phyloP scores from a whole-genome alignment of 1,284 basidiomycete species.

The Puccinia polysora region DNA sequence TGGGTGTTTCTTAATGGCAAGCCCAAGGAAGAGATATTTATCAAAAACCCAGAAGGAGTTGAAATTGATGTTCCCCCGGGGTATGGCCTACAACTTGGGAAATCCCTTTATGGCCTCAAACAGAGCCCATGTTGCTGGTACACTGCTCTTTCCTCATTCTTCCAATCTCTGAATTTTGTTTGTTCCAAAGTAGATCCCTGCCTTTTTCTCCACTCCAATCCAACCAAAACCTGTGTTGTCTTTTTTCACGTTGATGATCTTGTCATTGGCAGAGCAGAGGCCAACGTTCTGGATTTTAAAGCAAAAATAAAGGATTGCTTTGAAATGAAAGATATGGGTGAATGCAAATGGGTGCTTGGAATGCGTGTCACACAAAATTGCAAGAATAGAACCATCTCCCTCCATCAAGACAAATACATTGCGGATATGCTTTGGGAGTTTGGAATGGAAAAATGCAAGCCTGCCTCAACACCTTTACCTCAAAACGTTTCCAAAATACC shows the following conservation, averaged over 20 bases:
- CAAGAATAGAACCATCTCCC: not conserved
- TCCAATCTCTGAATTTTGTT: not conserved
- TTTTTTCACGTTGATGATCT: slow-evolving; percentile 18
- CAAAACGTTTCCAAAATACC: not conserved
- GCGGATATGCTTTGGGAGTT: not conserved
- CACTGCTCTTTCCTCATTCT: not conserved
- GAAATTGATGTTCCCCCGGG: not conserved
- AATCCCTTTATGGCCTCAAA: not conserved
- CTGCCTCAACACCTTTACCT: not conserved
- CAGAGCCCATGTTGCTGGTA: slow-evolving; percentile 1
- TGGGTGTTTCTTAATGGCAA: slow-evolving; percentile 2
- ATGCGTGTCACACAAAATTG: not conserved
- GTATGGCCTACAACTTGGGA: not conserved
- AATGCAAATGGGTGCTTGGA: not conserved
- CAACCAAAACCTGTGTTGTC: not conserved
- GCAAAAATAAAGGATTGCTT: not conserved
- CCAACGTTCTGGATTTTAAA: not conserved
- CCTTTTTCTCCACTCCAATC: not conserved
- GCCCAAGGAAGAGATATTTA: slow-evolving; percentile 1
- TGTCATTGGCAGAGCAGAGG: not conserved
- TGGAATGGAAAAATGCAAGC: not conserved
- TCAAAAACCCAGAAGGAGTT: not conserved
- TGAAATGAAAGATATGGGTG: slow-evolving; percentile 8
- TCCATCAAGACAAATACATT: not conserved
- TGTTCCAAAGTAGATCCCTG: not conserved